These are phyloP conservation scores for Fraxinus nigra DNA, from an alignment of 305 asterid species.

Conservation along the genomic window DNA sequence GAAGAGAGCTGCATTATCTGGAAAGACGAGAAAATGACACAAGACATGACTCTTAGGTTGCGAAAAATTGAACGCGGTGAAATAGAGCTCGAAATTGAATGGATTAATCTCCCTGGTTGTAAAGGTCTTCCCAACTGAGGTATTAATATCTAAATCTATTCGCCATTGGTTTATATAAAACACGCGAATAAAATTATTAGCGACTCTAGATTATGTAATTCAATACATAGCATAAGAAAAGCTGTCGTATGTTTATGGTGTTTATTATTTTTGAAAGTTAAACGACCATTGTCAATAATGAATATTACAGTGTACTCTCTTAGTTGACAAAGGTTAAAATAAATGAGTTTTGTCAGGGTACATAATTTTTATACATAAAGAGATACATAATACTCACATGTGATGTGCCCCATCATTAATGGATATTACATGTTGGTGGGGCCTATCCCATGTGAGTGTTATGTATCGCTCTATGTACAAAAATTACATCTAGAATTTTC, in stretches of 20 bases:
- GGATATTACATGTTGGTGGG: too few relatives aligned
- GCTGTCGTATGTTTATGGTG: too few relatives aligned
- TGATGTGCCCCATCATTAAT: too few relatives aligned
- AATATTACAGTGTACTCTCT: too few relatives aligned
- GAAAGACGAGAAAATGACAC: slow-evolving; percentile 65
- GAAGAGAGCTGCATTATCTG: slow-evolving; percentile 60
- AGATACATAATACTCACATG: too few relatives aligned
- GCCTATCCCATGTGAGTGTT: too few relatives aligned
- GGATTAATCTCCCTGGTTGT: slow-evolving; percentile 45
- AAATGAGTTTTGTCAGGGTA: too few relatives aligned
- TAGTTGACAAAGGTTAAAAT: too few relatives aligned
- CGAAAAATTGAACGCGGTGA: slow-evolving; percentile 69
- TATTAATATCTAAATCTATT: neutral
- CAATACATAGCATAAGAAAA: neutral
- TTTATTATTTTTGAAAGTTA: too few relatives aligned
- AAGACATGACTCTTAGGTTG: slow-evolving; percentile 60
- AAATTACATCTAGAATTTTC: too few relatives aligned
- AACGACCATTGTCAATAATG: neutral
- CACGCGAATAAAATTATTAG: neutral
- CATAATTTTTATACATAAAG: too few relatives aligned
- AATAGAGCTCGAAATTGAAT: slow-evolving; percentile 58
- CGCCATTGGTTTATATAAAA: neutral
- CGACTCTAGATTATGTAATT: neutral
- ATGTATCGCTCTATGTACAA: too few relatives aligned
- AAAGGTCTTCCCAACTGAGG: slow-evolving; percentile 28